A percentile compares a stretch with the other conserved stretches of the same genome.
These are phyloP conservation scores for Moniliella sp. DNA, from an alignment of 1,284 basidiomycete genomes.

Conservation along the genomic window DNA sequence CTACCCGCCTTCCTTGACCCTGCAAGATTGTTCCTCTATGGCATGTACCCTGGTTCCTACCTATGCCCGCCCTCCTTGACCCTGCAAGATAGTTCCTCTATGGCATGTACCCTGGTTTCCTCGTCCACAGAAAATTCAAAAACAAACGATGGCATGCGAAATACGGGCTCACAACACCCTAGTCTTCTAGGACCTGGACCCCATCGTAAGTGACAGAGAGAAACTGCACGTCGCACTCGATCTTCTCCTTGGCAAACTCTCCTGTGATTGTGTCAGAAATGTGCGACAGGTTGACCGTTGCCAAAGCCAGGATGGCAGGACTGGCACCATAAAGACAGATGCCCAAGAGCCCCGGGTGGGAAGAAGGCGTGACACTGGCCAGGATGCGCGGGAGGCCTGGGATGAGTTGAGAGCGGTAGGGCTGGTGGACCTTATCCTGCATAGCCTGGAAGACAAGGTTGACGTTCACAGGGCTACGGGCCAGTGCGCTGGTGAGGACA, in stretches of 20 bases:
- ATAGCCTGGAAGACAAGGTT: constrained; percentile 94
- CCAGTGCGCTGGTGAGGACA: constrained; percentile 86
- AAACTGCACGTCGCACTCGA: constrained; percentile 20
- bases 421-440: constrained; percentile 95
- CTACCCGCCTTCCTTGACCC: no score
- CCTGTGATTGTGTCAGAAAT: constrained; percentile 19
- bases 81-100: no score
- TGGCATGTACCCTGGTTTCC: no score
- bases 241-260: constrained; percentile 21
- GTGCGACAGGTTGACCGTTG: constrained; percentile 40
- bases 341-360: constrained; percentile 77
- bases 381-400: no score
- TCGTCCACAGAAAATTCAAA: no score
- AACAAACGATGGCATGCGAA: no score
- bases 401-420: no score
- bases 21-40: no score
- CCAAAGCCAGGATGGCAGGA: constrained; percentile 89
- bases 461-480: constrained; percentile 68
- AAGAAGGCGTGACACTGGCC: constrained; percentile 62
- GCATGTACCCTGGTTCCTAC: no score
- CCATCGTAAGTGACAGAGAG: constrained; percentile 23
- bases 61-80: no score
- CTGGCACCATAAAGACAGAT: constrained; percentile 95
- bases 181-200: constrained; percentile 2
- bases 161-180: no score